Evolutionary conservation across 2,329 filamentous ascomycete genomes (phyloP).

Genomic region (Fusarium caatingaense): DNA sequence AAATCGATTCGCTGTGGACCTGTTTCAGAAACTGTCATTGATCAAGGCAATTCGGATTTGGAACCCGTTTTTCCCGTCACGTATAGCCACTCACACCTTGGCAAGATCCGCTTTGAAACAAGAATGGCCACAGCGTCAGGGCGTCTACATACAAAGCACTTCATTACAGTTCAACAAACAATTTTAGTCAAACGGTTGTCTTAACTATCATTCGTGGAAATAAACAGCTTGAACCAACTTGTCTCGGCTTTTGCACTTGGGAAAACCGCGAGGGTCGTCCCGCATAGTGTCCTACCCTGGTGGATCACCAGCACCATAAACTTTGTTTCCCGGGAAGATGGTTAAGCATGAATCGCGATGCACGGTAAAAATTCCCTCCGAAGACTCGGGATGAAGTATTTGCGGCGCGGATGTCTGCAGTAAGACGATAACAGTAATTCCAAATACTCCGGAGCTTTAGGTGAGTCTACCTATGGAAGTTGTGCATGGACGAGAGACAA

Average conservation of each 20-base stretch:
- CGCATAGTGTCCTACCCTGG: background rate
- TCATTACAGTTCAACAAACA: background rate
- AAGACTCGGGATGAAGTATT: background rate
- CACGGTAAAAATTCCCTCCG: background rate
- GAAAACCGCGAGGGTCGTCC: constrained; percentile 3
- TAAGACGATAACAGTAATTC: background rate
- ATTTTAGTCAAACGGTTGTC: background rate
- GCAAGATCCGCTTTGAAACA: constrained; percentile 21
- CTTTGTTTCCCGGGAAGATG: background rate
- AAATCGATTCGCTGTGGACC: constrained; percentile 19
- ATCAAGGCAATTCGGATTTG: constrained; percentile 13
- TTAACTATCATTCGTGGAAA: constrained; percentile 20
- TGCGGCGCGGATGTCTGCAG: constrained; percentile 7
- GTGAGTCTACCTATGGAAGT: background rate
- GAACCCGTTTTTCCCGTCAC: constrained; percentile 20
- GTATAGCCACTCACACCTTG: constrained; percentile 10
- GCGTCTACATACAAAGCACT: background rate
- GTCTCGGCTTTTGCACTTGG: constrained; percentile 15
- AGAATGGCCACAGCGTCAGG: background rate
- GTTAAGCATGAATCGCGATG: constrained; percentile 16
- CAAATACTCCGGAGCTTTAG: background rate
- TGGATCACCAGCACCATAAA: constrained; percentile 1
- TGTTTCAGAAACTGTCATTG: constrained; percentile 19
- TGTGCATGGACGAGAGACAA: background rate
- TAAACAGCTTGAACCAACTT: background rate